These are phyloP conservation scores for Gloeophyllum trabeum DNA, from an alignment of 768 basidiomycete species.

Conservation along the genomic window DNA sequence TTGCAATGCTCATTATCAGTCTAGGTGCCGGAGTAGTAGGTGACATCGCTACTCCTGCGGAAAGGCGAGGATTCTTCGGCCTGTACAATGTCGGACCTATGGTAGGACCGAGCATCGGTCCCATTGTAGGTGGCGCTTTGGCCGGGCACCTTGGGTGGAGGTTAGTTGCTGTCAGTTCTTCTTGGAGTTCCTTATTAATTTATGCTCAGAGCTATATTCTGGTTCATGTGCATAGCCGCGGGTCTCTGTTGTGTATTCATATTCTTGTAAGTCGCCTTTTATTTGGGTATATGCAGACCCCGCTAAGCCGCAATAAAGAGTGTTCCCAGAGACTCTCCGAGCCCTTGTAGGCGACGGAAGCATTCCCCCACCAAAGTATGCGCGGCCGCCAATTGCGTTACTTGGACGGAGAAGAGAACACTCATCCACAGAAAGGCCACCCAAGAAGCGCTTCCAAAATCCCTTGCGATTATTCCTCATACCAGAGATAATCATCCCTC, in stretches of 20 bases:
- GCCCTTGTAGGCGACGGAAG: conserved; percentile 30
- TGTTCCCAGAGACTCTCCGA: conserved; percentile 39
- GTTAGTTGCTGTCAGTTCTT: conserved; percentile 8
- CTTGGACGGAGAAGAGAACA: conserved; percentile 10
- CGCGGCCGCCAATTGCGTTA: conserved; percentile 21
- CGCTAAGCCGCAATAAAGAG: conserved; percentile 8
- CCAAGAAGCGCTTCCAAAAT: conserved; percentile 31
- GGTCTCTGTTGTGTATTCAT: conserved; percentile 22
- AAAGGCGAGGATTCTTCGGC: conserved; percentile 69
- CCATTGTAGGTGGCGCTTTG: conserved; percentile 37
- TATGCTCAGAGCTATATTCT: conserved; percentile 25
- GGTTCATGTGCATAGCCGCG: conserved; percentile 26
- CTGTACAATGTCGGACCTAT: conserved; percentile 55
- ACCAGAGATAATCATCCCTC: conserved; percentile 44
- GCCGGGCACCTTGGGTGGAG: conserved; percentile 18
- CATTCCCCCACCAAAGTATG: conserved; percentile 18
- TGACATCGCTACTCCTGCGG: conserved; percentile 63
- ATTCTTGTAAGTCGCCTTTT: conserved; percentile 16
- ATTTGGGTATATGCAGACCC: conserved; percentile 6
- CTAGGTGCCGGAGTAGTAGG: conserved; percentile 66
- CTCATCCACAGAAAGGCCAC: conserved; percentile 6
- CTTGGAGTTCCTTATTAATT: not conserved
- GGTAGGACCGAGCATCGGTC: conserved; percentile 32
- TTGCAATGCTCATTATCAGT: not conserved
- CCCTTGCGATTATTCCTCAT: conserved; percentile 44